Conservation (phyloP, 805 yeast species). For the Metschnikowia koreensis region DNA sequence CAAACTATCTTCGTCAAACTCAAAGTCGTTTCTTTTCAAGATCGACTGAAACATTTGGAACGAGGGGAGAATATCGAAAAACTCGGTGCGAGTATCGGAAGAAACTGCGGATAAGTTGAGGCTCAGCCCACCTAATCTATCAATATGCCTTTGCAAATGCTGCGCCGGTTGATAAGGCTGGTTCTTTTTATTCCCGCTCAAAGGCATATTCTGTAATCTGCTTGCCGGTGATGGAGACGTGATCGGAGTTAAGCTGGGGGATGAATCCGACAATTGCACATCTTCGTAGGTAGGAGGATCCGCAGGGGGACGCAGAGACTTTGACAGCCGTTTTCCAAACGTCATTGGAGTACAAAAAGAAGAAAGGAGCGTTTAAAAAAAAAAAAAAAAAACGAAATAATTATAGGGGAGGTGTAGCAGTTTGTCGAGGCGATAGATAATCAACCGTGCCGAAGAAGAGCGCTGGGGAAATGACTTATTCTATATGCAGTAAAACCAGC, state of each 20-base stretch:
- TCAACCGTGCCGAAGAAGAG: background rate
- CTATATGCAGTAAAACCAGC: background rate
- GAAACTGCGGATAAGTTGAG: conserved; percentile 10
- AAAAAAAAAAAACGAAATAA: background rate
- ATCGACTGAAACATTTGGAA: conserved; percentile 64
- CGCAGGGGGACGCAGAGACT: conserved; percentile 9
- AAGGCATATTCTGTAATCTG: background rate
- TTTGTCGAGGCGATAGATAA: background rate
- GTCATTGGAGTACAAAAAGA: background rate
- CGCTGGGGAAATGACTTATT: background rate
- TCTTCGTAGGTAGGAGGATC: conserved; percentile 25
- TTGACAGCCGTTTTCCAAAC: background rate
- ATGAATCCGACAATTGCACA: conserved; percentile 13
- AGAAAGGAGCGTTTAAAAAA: background rate
- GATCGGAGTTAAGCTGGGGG: conserved; percentile 12
- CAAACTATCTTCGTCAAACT: conserved; percentile 34
- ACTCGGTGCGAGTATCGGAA: conserved; percentile 19
- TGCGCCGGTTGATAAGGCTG: conserved; percentile 35
- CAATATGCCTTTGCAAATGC: conserved; percentile 38
- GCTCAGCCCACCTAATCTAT: conserved; percentile 18
- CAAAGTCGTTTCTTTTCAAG: conserved; percentile 41
- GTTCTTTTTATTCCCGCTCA: conserved; percentile 11
- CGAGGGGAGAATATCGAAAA: conserved; percentile 62
- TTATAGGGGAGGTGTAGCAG: background rate
- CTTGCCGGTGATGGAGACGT: conserved; percentile 2